These are phyloP conservation scores for Rhododendron mucronatum DNA, from an alignment of 148 eudicot species.

Conservation along the genomic window DNA sequence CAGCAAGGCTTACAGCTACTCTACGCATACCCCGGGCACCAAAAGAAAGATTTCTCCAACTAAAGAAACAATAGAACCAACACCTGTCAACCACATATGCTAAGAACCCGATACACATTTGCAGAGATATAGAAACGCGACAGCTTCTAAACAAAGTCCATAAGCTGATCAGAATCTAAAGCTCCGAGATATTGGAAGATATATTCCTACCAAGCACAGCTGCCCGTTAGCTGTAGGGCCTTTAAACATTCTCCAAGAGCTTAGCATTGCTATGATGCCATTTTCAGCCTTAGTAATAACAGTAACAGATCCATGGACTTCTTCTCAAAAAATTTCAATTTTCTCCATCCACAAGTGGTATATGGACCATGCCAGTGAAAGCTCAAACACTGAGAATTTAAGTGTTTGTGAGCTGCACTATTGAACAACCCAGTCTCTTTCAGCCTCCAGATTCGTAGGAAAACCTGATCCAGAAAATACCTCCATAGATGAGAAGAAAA, in stretches of 20 bases:
- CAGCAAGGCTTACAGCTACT: neutral
- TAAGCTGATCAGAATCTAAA: neutral
- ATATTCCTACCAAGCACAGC: no score
- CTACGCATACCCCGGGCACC: neutral
- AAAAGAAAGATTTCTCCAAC: no score
- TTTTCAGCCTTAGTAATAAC: no score
- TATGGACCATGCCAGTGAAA: no score
- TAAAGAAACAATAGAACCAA: no score
- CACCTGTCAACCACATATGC: neutral
- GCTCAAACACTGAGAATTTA: no score
- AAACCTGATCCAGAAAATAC: neutral
- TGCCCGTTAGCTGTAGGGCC: no score
- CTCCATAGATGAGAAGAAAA: neutral
- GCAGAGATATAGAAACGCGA: neutral
- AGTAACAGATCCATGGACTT: no score
- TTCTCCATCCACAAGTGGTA: no score
- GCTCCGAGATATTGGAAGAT: neutral
- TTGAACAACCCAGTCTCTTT: neutral
- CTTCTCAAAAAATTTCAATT: no score
- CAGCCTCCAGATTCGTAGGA: neutral
- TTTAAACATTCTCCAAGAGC: no score
- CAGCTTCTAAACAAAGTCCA: neutral
- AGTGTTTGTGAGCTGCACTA: neutral
- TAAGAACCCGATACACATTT: neutral
- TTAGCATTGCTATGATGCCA: no score